These are phyloP conservation scores for Sugiyamaella novakii DNA, from an alignment of 1,139 yeast species.

Conservation along the genomic window DNA sequence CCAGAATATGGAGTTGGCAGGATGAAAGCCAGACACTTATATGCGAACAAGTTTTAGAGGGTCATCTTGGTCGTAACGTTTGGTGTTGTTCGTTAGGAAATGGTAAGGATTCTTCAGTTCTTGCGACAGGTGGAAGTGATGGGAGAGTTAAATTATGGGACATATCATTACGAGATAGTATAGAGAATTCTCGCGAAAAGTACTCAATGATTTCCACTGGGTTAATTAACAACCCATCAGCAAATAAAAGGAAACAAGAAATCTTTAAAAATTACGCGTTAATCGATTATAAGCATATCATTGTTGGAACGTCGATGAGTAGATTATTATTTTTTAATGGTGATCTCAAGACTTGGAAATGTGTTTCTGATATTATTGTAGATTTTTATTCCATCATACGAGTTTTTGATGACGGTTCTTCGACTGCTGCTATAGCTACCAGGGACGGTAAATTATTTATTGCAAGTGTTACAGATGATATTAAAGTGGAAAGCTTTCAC, in stretches of 20 bases:
- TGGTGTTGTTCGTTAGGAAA: conserved; percentile 73
- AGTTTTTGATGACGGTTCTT: conserved; percentile 46
- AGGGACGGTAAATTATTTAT: conserved; percentile 56
- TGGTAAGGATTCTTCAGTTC: conserved; percentile 45
- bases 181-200: conserved; percentile 38
- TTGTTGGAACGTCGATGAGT: conserved; percentile 66
- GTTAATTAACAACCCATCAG: conserved; percentile 20
- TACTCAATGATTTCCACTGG: conserved; percentile 33
- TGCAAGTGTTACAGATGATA: conserved; percentile 24
- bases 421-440: conserved; percentile 53
- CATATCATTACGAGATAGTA: conserved; percentile 41
- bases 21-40: conserved; percentile 39
- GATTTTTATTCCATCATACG: conserved; percentile 55
- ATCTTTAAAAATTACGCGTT: conserved; percentile 63
- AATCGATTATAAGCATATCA: conserved; percentile 47
- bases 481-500: conserved; percentile 26
- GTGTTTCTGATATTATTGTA: conserved; percentile 43
- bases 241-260: conserved; percentile 48
- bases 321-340: conserved; percentile 33
- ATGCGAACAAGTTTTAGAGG: conserved; percentile 55
- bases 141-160: conserved; percentile 73
- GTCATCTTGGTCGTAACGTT: conserved; percentile 81
- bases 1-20: conserved; percentile 66
- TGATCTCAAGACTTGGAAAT: conserved; percentile 41
- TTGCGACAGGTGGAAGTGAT: conserved; percentile 83